Base-by-base conservation (phyloP, 805 yeast genomes). In the Sporopachydermia quercuum region DNA sequence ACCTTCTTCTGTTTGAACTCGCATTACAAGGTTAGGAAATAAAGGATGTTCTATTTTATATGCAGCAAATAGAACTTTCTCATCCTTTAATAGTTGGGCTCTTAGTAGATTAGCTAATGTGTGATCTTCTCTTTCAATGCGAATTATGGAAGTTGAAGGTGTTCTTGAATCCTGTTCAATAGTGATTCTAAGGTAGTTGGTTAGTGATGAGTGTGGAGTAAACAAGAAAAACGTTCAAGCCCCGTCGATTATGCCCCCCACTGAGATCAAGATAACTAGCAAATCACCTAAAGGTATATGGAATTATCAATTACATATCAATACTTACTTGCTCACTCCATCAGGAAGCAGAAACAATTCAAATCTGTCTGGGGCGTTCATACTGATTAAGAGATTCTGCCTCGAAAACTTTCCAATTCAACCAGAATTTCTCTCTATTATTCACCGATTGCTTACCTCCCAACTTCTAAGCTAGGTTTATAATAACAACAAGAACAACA, bases 351-450 rank as follows among this genome's bases (percentile, higher is more conserved):
- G 74, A 57, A 91, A 91, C 34, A 91, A 74, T 68, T 91, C 99
- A 58, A 89, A 91, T 70, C 98, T 79, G 65, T 91, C 98, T 61
- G 99, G 99, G 54, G 97, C 97, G 65, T 91, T 91, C 98, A 91
- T 89, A 42, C 37, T 52, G 42, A 42, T 40, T n/a, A n/a, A n/a
- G n/a, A n/a, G n/a, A n/a, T n/a, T n/a, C n/a, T n/a, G n/a, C n/a
- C n/a, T n/a, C n/a, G n/a, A n/a, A n/a, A n/a, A n/a, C n/a, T n/a
- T n/a, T n/a, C n/a, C n/a, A n/a, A n/a, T n/a, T n/a, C n/a, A n/a
- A n/a, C n/a, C n/a, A n/a, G n/a, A n/a, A n/a, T n/a, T n/a, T n/a
- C n/a, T n/a, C n/a, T n/a, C n/a, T n/a, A n/a, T n/a, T n/a, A n/a
- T n/a, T n/a, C n/a, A n/a, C n/a, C n/a, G n/a, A n/a, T n/a, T n/a